A percentile compares a stretch with the other conserved stretches of the same genome.
Conservation (phyloP, 805 yeast genomes). For the Ogataea neopini region DNA sequence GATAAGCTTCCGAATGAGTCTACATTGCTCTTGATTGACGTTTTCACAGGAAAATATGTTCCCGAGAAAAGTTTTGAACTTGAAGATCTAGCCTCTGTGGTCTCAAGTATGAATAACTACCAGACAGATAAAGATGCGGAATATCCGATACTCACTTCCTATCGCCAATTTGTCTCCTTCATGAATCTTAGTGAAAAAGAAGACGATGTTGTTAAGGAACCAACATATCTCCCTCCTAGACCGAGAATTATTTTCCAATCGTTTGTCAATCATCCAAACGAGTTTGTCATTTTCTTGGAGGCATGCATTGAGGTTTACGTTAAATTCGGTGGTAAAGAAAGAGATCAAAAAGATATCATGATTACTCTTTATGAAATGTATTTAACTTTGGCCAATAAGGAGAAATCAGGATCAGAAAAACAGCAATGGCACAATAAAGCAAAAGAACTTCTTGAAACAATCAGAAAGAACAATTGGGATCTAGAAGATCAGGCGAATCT, state of each 20-base stretch:
- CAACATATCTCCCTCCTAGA: constrained; percentile 88
- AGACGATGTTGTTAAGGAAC: constrained; percentile 33
- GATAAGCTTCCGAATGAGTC: constrained; percentile 76
- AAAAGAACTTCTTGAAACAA: constrained; percentile 44
- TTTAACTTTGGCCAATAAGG: constrained; percentile 52
- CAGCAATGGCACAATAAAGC: constrained; percentile 70
- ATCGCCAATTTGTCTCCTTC: constrained; percentile 42
- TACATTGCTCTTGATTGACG: constrained; percentile 76
- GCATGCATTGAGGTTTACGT: constrained; percentile 84
- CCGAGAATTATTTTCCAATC: constrained; percentile 86
- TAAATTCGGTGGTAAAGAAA: constrained; percentile 65
- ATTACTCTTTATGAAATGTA: constrained; percentile 84
- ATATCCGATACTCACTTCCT: constrained; percentile 58
- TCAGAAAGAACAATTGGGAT: constrained; percentile 34
- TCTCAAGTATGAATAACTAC: constrained; percentile 4
- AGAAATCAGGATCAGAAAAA: constrained; percentile 24
- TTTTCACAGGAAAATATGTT: constrained; percentile 82
- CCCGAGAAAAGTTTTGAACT: constrained; percentile 38
- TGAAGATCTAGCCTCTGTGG: constrained; percentile 16
- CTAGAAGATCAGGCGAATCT: constrained; percentile 58
- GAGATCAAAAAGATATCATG: constrained; percentile 71
- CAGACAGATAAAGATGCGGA: constrained; percentile 7
- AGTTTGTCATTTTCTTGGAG: constrained; percentile 88
- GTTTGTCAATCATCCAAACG: constrained; percentile 81
- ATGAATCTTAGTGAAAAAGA: constrained; percentile 28